Percentiles rank a stretch among this genome's conserved stretches.
Evolutionary conservation across 768 basidiomycete genomes (phyloP).

Genomic region (Tricholoma hemisulphureum): DNA sequence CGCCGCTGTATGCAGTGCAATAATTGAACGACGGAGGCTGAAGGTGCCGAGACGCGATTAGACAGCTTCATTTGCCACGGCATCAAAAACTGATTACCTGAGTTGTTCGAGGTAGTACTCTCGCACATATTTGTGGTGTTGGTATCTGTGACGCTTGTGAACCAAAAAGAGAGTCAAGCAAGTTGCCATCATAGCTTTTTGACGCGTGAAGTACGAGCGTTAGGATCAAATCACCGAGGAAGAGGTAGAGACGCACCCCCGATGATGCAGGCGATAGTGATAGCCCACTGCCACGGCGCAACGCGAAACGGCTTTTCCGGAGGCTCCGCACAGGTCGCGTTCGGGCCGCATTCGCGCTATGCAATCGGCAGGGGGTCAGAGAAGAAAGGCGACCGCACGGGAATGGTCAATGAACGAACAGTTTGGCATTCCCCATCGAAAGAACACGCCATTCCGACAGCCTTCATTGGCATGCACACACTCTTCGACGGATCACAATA

Average conservation of each 20-base stretch:
- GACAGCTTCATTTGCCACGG: background rate
- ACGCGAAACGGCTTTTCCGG: conserved; percentile 39
- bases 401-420: conserved; percentile 28
- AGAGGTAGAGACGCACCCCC: conserved; percentile 30
- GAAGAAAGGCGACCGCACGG: background rate
- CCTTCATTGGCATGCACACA: conserved; percentile 46
- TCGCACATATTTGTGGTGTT: conserved; percentile 38
- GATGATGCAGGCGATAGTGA: conserved; percentile 37
- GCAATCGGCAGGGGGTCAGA: conserved; percentile 1
- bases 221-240: background rate
- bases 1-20: conserved; percentile 34
- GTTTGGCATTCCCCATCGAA: conserved; percentile 55
- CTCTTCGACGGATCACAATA: conserved; percentile 50
- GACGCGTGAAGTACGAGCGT: background rate
- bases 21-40: conserved; percentile 36
- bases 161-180: conserved; percentile 38
- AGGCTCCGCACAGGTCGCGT: conserved; percentile 29
- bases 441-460: conserved; percentile 41
- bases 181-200: conserved; percentile 37
- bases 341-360: conserved; percentile 31
- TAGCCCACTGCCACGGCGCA: conserved; percentile 43
- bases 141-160: conserved; percentile 41
- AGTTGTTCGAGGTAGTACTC: conserved; percentile 53
- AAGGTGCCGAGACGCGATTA: background rate
- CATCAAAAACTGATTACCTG: conserved; percentile 26